Base-by-base conservation (phyloP, 2,329 filamentous ascomycete species). In the Stachybotrys chartarum region DNA sequence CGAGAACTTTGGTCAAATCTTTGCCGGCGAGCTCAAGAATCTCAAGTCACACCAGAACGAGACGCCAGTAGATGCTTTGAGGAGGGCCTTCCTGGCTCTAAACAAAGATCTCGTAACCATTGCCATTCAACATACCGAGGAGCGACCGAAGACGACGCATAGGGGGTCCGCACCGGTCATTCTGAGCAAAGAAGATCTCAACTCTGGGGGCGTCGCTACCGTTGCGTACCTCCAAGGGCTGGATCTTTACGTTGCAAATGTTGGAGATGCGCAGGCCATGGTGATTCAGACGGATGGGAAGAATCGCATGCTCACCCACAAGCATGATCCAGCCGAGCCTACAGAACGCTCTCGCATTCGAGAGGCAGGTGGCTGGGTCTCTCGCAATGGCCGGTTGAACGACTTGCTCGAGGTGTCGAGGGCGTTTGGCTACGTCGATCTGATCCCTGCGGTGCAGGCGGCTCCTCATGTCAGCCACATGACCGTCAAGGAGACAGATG, bases 181-280 rank as follows among this genome's bases (percentile, higher is more conserved):
- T 49, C 82, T 99, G 45, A 91, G 85, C 54, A 89, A 92, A 57
- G 91, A 97, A 61, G 94, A 99, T 67, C 79, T 97, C 49, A 87
- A 87, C 60, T 93, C 91, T 16, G 94, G 94, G 46, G 91, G 90
- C 57, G 91, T 96, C 50, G 94, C 93, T 2, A 97, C 94, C 0
- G 88, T 97, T 3, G 79, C 94, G 53, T 99, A 96, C 65, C 76
- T 99, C 35, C 88, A 92, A 63, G 87, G 89, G 61, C 92, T 91
- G 72, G 91, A 97, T 63, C 80, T 99, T 3, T 97, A 90, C 66
- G 87, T 97, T 54, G 94, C 92, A 59, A 99, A 99, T 64, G 90
- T 99, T 24, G 94, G 94, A 53, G 91, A 99, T 72, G 91, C 89
- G 6, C 91, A 97, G 72, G 93, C 92, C n/a, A 88, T 99, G 73